phyloP scores from a whole-genome alignment of 306 rosid species.

The Prinsepia uniflora region DNA sequence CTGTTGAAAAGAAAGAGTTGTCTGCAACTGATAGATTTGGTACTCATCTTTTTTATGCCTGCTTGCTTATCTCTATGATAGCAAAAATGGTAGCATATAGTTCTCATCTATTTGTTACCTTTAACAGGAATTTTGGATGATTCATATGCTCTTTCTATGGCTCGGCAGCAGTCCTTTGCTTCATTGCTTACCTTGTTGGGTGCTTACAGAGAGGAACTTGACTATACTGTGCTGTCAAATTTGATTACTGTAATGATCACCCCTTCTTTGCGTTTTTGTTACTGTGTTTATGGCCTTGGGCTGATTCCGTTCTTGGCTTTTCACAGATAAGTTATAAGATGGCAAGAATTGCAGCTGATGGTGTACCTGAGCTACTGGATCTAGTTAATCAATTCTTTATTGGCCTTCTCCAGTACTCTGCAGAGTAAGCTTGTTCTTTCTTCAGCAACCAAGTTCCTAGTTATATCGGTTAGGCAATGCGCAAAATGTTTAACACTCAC shows the following conservation, averaged over 20 bases:
- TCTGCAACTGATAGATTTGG: constrained; percentile 86
- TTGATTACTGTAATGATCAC: constrained; percentile 59
- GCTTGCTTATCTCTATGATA: constrained; percentile 1
- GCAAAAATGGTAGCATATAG: constrained; percentile 8
- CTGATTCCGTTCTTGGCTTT: constrained; percentile 30
- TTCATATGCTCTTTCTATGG: constrained; percentile 75
- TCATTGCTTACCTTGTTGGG: constrained; percentile 77
- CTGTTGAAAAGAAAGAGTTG: constrained; percentile 60
- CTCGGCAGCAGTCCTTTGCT: constrained; percentile 60
- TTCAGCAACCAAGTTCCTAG: neutral
- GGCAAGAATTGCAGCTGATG: constrained; percentile 66
- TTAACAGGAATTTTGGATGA: constrained; percentile 85
- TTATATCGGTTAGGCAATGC: neutral
- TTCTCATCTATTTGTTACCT: constrained; percentile 26
- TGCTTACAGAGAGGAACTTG: constrained; percentile 76
- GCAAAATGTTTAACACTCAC: neutral
- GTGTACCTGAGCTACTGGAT: constrained; percentile 57
- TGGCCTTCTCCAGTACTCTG: constrained; percentile 59
- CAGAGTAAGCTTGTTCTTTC: constrained; percentile 56
- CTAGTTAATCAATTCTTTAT: constrained; percentile 54
- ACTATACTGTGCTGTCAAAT: constrained; percentile 78
- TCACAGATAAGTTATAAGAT: constrained; percentile 59
- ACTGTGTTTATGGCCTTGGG: constrained; percentile 1
- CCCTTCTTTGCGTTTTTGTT: constrained; percentile 23
- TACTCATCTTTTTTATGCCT: constrained; percentile 26